Evolutionary conservation across 176 grass and related monocot species (phyloP), one percentile per base, ranked within the genome.

Genomic region (Carex parvula): DNA sequence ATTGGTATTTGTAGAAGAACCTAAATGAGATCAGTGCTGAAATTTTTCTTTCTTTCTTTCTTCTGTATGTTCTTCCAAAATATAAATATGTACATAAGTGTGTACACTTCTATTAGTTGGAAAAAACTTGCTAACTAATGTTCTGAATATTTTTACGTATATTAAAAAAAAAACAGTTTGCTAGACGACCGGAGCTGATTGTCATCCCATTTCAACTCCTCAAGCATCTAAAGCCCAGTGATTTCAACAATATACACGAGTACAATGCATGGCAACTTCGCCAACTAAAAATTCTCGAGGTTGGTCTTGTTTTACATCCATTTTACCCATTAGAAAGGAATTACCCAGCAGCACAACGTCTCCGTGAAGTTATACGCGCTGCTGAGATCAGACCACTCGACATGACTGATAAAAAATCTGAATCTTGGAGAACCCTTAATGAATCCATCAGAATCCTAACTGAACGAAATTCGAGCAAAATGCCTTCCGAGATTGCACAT

Each of bases 161-260:
- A 8, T 53, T 64, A 65, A 9, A 35, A 39, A 44, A 85, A 90
- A 68, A 88, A 87, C 71, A 90, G 84, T 81, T 80, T 83, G 56
- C 63, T n/a, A 79, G 54, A 61, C 79, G 61, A 64, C 77, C 59
- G n/a, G 91, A 94, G 16, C 70, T 86, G 1, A 67, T 95, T 11
- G 65, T 91, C 21, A 90, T 95, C 4, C 90, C 93, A 13, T 15
- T 95, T 50, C 90, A 95, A 85, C 85, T 95, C 56, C 87, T 95
- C 48, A 80, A 88, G 8, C 89, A 90, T 70, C 57, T 95, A 69
- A 95, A 87, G 29, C 32, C 74, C 14, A 60, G 82, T n/a, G 91
- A 92, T 37, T 91, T 95, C 41, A 59, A 10, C 5, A 86, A 86
- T 75, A 56, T 60, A 46, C 15, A 35, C 8, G 90, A 92, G 22